Conservation (phyloP, 768 basidiomycete genomes). For the Mycena belliarum region DNA sequence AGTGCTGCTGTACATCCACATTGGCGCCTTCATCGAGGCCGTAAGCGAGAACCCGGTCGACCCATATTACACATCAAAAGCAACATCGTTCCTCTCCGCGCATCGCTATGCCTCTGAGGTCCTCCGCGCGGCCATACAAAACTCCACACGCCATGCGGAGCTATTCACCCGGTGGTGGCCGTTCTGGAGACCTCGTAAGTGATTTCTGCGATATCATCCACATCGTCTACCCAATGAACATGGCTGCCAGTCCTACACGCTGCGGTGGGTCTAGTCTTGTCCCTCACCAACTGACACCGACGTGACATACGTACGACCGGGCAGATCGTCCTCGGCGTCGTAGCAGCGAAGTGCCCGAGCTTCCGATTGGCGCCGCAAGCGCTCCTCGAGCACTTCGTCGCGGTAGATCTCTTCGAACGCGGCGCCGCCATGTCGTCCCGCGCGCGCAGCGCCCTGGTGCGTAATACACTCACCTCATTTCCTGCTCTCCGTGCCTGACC, state of each 20-base stretch:
- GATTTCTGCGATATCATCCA: background rate
- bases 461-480: background rate
- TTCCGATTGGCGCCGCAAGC: background rate
- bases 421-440: constrained; percentile 4
- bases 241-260: background rate
- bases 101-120: background rate
- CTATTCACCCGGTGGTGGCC: constrained; percentile 11
- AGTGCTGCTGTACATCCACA: constrained; percentile 15
- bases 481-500: background rate
- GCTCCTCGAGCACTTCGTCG: constrained; percentile 7
- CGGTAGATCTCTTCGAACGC: constrained; percentile 9
- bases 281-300: no score
- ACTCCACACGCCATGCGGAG: background rate
- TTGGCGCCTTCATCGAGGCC: background rate
- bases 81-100: constrained; percentile 4
- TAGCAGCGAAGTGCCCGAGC: constrained; percentile 3
- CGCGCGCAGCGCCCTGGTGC: constrained; percentile 3
- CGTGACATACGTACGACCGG: no score
- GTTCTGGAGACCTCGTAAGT: constrained; percentile 6
- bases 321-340: constrained; percentile 8
- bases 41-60: constrained; percentile 3
- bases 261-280: background rate
- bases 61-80: background rate
- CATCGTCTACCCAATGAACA: no score
- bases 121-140: background rate